phyloP scores from a whole-genome alignment of 192 early-diverging fungal species.

The Polychytrium aggregatum region DNA sequence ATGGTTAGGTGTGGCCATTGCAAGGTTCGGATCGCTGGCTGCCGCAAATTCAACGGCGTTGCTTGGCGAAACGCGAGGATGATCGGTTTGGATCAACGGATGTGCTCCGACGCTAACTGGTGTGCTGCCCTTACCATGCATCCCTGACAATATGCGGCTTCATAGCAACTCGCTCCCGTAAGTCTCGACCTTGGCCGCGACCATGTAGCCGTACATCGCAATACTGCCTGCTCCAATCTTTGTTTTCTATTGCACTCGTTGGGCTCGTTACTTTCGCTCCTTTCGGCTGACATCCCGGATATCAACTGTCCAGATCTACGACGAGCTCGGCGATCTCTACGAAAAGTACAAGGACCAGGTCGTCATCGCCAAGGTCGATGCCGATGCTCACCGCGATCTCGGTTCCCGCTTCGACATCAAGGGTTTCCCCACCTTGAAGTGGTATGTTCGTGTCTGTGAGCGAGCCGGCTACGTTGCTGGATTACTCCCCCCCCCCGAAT shows the following conservation, averaged over 20 bases:
- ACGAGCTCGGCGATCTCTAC: constrained; percentile 69
- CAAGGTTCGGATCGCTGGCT: constrained; percentile 30
- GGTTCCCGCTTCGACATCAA: constrained; percentile 63
- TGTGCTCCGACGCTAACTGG: constrained; percentile 24
- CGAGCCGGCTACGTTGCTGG: not conserved
- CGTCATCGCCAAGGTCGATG: constrained; percentile 71
- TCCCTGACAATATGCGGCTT: not conserved
- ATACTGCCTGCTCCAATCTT: not conserved
- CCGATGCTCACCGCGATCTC: constrained; percentile 73
- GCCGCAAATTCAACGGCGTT: not conserved
- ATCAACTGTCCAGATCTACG: constrained; percentile 42
- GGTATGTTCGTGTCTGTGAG: constrained; percentile 13
- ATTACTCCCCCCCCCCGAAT: not conserved
- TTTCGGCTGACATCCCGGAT: not conserved
- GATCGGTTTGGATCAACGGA: not conserved
- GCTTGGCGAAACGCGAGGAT: not conserved
- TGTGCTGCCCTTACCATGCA: constrained; percentile 8
- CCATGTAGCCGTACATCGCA: too few relatives aligned
- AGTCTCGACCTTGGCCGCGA: not conserved
- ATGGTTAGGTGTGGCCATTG: constrained; percentile 66
- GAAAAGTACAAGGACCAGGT: constrained; percentile 58
- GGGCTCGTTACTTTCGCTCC: too few relatives aligned
- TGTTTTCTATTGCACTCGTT: not conserved
- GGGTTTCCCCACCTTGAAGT: constrained; percentile 85
- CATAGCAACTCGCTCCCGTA: not conserved